phyloP scores from a whole-genome alignment of 495 filamentous ascomycete species.

The Hypoxylon lenormandii region DNA sequence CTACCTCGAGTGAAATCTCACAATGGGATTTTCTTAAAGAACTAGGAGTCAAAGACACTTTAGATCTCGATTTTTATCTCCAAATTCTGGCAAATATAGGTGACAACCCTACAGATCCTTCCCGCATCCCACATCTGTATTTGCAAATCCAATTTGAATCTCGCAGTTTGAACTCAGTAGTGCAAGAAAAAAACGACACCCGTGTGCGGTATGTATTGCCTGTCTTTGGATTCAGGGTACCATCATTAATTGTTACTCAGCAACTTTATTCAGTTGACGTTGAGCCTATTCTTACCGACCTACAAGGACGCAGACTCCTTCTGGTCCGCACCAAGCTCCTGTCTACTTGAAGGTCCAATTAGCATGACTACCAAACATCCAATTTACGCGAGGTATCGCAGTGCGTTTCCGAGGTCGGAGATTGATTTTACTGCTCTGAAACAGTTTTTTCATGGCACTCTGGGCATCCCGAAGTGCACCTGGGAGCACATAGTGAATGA shows the following conservation, averaged over 20 bases:
- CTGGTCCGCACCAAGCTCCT: conserved; percentile 13
- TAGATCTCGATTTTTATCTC: conserved; percentile 25
- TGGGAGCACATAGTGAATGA: conserved; percentile 38
- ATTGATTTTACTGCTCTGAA: conserved; percentile 11
- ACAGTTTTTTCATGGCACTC: conserved; percentile 39
- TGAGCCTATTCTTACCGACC: neutral
- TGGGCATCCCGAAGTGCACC: conserved; percentile 37
- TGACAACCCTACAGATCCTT: neutral
- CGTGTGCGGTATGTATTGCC: conserved; percentile 17
- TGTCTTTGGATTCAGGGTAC: neutral
- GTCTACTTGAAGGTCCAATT: conserved; percentile 33
- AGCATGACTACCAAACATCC: conserved; percentile 16
- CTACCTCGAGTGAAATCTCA: neutral
- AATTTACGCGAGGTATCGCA: conserved; percentile 15
- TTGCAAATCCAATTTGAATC: conserved; percentile 24
- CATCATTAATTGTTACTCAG: conserved; percentile 2
- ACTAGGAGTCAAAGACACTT: neutral
- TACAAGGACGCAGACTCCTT: neutral
- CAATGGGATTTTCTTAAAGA: conserved; percentile 12
- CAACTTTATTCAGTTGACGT: neutral
- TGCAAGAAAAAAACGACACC: neutral
- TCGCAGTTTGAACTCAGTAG: neutral
- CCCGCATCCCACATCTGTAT: conserved; percentile 30
- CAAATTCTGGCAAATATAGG: conserved; percentile 19
- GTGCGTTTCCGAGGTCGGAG: neutral